phyloP scores from a whole-genome alignment of 768 basidiomycete genomes.

The Suillus tomentosus region DNA sequence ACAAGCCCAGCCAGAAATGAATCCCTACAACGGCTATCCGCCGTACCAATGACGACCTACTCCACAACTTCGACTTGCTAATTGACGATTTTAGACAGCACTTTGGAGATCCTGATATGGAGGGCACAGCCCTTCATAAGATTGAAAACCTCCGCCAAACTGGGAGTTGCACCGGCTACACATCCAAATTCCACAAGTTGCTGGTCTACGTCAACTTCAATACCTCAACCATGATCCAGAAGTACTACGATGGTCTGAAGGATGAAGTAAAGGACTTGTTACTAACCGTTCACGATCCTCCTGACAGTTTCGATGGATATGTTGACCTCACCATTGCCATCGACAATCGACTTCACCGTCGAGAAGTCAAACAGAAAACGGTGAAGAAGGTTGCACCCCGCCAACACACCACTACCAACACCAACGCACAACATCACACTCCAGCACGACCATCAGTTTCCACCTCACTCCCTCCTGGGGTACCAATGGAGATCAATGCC shows the following conservation, averaged over 20 bases:
- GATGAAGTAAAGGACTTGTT: conserved; percentile 23
- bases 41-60: conserved; percentile 16
- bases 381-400: neutral
- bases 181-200: conserved; percentile 29
- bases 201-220: conserved; percentile 15
- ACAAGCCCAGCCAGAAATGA: no score
- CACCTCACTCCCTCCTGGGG: conserved; percentile 8
- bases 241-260: conserved; percentile 34
- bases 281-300: conserved; percentile 18
- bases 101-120: conserved; percentile 31
- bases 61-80: conserved; percentile 29
- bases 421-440: no score
- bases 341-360: conserved; percentile 28
- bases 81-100: conserved; percentile 14
- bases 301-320: conserved; percentile 23
- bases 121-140: conserved; percentile 29
- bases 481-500: conserved; percentile 38
- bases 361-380: conserved; percentile 20
- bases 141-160: conserved; percentile 35
- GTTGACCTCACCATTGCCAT: conserved; percentile 24
- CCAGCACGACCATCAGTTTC: neutral
- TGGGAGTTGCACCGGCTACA: conserved; percentile 30
- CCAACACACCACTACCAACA: no score
- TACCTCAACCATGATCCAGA: conserved; percentile 31
- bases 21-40: no score